Evolutionary conservation across 192 early-diverging fungal genomes (phyloP), one percentile per base, ranked within the genome.

Genomic region (Entomortierella lignicola): DNA sequence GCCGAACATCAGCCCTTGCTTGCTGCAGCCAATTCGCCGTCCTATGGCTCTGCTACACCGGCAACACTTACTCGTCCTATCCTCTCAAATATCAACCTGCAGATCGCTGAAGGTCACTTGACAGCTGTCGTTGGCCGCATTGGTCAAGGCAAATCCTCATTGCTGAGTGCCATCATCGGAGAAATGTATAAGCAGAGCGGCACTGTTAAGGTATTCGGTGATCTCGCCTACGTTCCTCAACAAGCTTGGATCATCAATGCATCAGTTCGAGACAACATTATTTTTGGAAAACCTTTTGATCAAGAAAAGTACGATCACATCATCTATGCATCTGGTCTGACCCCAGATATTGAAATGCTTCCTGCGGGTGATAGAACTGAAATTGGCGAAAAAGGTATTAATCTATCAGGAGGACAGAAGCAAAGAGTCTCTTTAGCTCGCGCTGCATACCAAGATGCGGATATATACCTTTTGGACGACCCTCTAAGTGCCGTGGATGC

Each of bases 171-270:
- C 56, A 68, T 97, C 23, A 83, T 98, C 8, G 95, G 95, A 25
- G 97, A 99, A 77, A 96, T 96, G 94, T 87, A 91, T 62, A 88
- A 83, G 55, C 44, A 59, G 17, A 32, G 31, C 17, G 95, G 93
- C 34, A 72, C 82, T 2, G 92, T 96, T 18, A 71, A 54, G 6
- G 63, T 97, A 2, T 85, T 87, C 32, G 87, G 85, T 7, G 66
- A 80, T 27, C 75, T 93, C 21, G 92, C 92, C 0, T 93, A 93
- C 81, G 92, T 66, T 3, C 71, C 71, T 1, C 71, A 73, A 48
- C 84, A 87, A 63, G 88, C 98, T 5, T 99, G 97, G 96, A 94
- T 99, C 51, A 91, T 96, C 90, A 99, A 99, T 66, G 91, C 90
- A 4, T 93, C 92, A 3, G 55, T 99, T 26, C 83, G 92, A 37